These are phyloP conservation scores for Fonsecaea nubica DNA, from an alignment of 2,329 filamentous ascomycete species.

Conservation along the genomic window DNA sequence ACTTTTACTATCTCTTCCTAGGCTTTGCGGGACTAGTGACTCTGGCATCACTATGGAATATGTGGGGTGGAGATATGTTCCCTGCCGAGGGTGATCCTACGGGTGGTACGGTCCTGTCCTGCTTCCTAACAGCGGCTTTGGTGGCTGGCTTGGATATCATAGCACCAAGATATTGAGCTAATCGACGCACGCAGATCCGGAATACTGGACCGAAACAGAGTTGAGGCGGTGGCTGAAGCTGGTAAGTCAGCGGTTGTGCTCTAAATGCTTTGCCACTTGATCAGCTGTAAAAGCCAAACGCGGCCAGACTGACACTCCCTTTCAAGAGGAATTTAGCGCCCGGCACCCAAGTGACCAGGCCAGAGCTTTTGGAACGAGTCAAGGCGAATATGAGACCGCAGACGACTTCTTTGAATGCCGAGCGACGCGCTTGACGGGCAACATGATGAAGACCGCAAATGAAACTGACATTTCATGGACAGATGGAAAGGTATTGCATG, in stretches of 20 bases:
- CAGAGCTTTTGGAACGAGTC: slow-evolving; percentile 71
- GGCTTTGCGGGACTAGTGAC: slow-evolving; percentile 83
- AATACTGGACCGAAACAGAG: slow-evolving; percentile 79
- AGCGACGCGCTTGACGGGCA: neutral
- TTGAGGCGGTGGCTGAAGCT: slow-evolving; percentile 79
- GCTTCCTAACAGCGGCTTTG: neutral
- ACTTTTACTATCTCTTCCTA: slow-evolving; percentile 45
- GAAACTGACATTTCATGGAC: neutral
- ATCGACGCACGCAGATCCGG: slow-evolving; percentile 60
- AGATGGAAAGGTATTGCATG: neutral
- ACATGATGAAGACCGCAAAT: neutral
- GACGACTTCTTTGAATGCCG: slow-evolving; percentile 1
- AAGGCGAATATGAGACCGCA: slow-evolving; percentile 65
- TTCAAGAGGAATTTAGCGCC: slow-evolving; percentile 69
- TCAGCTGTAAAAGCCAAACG: neutral
- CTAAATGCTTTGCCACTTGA: neutral
- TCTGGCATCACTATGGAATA: slow-evolving; percentile 79
- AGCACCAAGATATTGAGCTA: neutral
- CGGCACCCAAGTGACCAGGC: slow-evolving; percentile 63
- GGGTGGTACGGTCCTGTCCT: slow-evolving; percentile 64
- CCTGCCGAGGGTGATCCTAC: slow-evolving; percentile 76
- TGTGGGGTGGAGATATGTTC: slow-evolving; percentile 87
- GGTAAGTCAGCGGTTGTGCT: slow-evolving; percentile 60
- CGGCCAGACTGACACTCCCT: slow-evolving; percentile 9
- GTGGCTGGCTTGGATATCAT: neutral